Conservation (phyloP, 1,284 basidiomycete species). For the Sanghuangporus weigelae region DNA sequence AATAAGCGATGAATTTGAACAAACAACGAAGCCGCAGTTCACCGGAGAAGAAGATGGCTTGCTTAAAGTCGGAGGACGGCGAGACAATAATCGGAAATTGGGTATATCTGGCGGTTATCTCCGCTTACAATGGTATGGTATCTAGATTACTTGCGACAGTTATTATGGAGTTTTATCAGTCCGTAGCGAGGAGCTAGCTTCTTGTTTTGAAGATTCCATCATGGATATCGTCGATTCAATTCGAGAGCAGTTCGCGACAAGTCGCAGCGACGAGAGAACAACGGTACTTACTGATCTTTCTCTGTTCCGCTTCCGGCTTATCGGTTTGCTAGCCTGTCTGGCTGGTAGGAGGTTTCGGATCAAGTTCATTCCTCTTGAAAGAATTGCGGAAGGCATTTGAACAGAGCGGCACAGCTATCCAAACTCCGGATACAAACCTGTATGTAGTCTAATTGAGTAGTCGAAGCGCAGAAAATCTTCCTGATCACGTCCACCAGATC, state of each 20-base stretch:
- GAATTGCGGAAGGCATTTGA: conserved; percentile 63
- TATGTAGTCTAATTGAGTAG: conserved; percentile 27
- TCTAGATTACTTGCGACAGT: background rate
- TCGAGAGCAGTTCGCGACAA: conserved; percentile 51
- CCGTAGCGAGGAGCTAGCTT: conserved; percentile 46
- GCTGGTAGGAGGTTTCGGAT: conserved; percentile 74
- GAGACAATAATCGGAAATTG: background rate
- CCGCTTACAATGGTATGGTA: background rate
- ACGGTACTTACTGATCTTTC: conserved; percentile 27
- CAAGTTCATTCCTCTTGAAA: conserved; percentile 69
- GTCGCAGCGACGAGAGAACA: conserved; percentile 44
- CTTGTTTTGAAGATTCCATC: conserved; percentile 70
- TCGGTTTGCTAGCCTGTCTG: conserved; percentile 52
- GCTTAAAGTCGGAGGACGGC: conserved; percentile 1
- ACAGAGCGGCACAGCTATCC: conserved; percentile 51
- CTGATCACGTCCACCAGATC: background rate
- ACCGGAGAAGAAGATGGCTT: background rate
- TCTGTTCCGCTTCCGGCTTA: background rate
- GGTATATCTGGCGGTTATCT: conserved; percentile 1
- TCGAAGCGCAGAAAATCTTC: background rate
- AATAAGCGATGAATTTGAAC: conserved; percentile 6
- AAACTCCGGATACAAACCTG: conserved; percentile 72
- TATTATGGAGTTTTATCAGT: background rate
- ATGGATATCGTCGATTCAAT: conserved; percentile 64
- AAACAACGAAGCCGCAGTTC: background rate